Conservation (phyloP, 108 stramenopile genomes). For the Cyclotella kingstonii region DNA sequence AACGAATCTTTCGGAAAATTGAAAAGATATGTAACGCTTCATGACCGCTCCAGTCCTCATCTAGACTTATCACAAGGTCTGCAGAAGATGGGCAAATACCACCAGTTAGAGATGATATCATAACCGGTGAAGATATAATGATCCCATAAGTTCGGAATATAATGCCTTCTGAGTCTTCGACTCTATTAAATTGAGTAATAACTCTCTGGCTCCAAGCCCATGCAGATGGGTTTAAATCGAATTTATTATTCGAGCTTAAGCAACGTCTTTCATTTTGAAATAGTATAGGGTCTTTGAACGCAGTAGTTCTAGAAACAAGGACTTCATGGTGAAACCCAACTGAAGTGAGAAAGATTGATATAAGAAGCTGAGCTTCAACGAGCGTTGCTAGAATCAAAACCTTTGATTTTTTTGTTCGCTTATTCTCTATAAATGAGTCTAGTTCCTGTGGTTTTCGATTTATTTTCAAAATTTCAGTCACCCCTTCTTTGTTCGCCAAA, state of each 20-base stretch:
- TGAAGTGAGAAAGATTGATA: conserved; percentile 60
- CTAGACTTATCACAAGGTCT: conserved; percentile 70
- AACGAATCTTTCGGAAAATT: conserved; percentile 33
- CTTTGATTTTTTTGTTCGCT: conserved; percentile 39
- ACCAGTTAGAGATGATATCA: conserved; percentile 47
- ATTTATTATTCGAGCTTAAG: neutral
- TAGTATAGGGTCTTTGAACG: neutral
- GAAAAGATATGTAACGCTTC: conserved; percentile 41
- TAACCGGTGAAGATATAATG: conserved; percentile 62
- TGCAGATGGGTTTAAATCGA: conserved; percentile 7
- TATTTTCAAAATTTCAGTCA: conserved; percentile 1
- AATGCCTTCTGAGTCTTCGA: neutral
- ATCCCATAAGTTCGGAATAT: conserved; percentile 16
- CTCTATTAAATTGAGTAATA: conserved; percentile 50
- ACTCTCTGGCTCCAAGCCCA: conserved; percentile 58
- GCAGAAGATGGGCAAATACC: conserved; percentile 64
- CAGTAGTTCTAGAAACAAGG: conserved; percentile 10
- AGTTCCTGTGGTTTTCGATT: conserved; percentile 12
- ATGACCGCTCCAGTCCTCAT: conserved; percentile 87
- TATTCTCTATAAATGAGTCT: conserved; percentile 3
- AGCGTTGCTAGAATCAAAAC: conserved; percentile 73
- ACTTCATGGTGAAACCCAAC: conserved; percentile 68
- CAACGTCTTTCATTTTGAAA: neutral
- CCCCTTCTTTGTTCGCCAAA: conserved; percentile 7
- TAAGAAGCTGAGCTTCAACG: conserved; percentile 52